Evolutionary conservation across 345 rosid species (phyloP).

Genomic region (Excoecaria cochinchinensis): DNA sequence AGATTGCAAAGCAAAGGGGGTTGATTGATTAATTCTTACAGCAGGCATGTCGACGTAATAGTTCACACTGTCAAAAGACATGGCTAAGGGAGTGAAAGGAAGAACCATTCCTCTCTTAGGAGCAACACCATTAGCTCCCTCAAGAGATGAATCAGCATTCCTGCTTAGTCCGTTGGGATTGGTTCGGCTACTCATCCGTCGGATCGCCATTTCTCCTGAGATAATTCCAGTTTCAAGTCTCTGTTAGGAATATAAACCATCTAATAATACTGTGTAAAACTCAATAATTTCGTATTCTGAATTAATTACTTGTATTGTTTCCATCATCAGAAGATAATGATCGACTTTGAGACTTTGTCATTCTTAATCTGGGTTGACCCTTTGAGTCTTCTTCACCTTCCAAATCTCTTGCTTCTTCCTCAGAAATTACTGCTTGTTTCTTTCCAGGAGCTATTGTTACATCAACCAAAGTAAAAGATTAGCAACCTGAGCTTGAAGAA

Average conservation of each 20-base stretch:
- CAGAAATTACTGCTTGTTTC: constrained; percentile 56
- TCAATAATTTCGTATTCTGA: constrained; percentile 1
- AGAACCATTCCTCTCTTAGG: constrained; percentile 76
- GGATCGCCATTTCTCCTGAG: constrained; percentile 49
- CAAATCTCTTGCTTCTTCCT: constrained; percentile 47
- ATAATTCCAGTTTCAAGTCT: constrained; percentile 8
- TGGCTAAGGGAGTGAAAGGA: constrained; percentile 74
- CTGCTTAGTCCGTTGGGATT: constrained; percentile 27
- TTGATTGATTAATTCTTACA: constrained; percentile 41
- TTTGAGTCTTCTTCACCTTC: constrained; percentile 28
- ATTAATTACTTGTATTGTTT: constrained; percentile 45
- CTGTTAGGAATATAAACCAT: constrained; percentile 6
- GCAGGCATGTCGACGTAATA: constrained; percentile 82
- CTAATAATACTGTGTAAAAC: neutral
- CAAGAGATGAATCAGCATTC: constrained; percentile 36
- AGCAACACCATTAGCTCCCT: constrained; percentile 30
- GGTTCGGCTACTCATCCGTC: constrained; percentile 26
- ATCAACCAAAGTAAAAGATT: neutral
- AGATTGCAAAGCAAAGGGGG: constrained; percentile 1
- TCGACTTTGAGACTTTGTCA: constrained; percentile 25
- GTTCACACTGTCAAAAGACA: constrained; percentile 66
- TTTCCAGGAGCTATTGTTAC: constrained; percentile 57
- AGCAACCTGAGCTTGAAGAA: constrained; percentile 8
- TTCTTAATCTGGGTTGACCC: constrained; percentile 32
- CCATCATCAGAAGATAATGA: constrained; percentile 42